Evolutionary conservation across 2,329 filamentous ascomycete genomes (phyloP).

Genomic region (Alternaria panax): DNA sequence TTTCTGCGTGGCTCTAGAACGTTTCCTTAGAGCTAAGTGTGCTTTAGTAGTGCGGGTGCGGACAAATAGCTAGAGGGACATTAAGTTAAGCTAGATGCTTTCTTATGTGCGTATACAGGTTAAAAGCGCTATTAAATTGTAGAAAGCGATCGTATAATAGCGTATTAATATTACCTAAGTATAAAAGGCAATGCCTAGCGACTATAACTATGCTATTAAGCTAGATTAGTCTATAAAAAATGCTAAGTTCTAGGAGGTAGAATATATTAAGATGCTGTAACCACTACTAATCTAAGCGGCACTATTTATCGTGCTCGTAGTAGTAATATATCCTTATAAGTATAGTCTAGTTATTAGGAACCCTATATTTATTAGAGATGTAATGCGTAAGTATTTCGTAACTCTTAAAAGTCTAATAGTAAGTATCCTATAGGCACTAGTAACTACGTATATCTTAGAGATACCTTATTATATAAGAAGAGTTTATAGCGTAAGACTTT

Average conservation of each 20-base stretch:
- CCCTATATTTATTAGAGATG: neutral
- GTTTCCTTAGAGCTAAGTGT: neutral
- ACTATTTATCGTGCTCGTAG: slow-evolving; percentile 1
- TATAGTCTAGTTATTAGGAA: neutral
- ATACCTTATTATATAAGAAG: neutral
- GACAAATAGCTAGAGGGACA: neutral
- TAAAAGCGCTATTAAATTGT: neutral
- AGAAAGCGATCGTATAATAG: neutral
- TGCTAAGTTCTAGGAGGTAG: neutral
- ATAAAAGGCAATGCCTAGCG: neutral
- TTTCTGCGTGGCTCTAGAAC: neutral
- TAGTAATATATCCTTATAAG: slow-evolving; percentile 1
- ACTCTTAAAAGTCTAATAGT: neutral
- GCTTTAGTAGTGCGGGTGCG: neutral
- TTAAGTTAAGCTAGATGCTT: neutral
- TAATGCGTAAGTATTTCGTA: neutral
- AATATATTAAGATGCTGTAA: neutral
- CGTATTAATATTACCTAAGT: neutral
- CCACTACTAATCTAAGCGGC: neutral
- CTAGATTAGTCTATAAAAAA: neutral
- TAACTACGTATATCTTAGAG: neutral
- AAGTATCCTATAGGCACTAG: neutral
- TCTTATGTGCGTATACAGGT: neutral
- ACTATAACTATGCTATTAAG: neutral
- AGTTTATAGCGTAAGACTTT: neutral